phyloP scores from a whole-genome alignment of 1,139 yeast species.

The Sporopachydermia cereana region DNA sequence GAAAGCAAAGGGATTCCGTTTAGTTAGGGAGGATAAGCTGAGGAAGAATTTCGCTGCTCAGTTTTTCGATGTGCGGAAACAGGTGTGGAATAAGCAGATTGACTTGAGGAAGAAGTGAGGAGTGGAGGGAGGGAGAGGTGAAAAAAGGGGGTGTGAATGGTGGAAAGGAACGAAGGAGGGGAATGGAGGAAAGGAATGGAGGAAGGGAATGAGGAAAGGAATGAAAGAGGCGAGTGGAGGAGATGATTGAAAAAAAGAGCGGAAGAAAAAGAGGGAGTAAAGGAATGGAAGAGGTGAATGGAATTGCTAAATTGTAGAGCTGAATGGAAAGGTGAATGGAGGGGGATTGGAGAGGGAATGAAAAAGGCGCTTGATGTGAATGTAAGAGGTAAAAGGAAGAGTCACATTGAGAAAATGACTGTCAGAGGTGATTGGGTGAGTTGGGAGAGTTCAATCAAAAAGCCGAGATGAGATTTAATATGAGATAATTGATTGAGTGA shows the following conservation, averaged over 20 bases:
- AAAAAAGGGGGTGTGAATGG: not conserved
- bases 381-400: no score
- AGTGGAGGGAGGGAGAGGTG: not conserved
- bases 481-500: no score
- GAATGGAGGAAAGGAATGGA: not conserved
- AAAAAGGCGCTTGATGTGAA: no score
- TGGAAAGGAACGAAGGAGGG: not conserved
- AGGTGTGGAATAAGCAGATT: constrained; percentile 3
- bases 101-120: not conserved
- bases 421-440: no score
- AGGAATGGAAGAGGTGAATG: not conserved
- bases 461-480: no score
- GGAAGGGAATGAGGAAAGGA: not conserved
- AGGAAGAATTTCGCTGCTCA: not conserved
- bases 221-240: not conserved
- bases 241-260: not conserved
- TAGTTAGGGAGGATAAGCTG: not conserved
- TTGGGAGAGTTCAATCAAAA: no score
- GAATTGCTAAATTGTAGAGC: no score
- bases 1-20: constrained; percentile 3
- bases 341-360: not conserved
- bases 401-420: no score
- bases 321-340: not conserved
- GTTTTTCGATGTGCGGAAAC: constrained; percentile 3
- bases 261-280: not conserved